Evolutionary conservation across 306 rosid species (phyloP).

Genomic region (Nissolia schottii): DNA sequence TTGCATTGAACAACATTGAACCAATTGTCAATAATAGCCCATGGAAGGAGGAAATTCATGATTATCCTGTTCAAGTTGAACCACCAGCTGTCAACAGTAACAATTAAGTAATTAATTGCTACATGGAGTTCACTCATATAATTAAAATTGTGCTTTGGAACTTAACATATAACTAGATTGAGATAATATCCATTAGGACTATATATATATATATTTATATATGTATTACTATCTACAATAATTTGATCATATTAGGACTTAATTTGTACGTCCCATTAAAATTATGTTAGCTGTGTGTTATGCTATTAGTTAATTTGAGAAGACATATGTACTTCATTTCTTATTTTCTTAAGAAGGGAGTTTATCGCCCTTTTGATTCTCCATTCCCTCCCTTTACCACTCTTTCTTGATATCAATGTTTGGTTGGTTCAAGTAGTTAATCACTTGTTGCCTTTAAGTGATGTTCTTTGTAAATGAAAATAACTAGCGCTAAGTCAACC

Average conservation of each 20-base stretch:
- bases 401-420: no score
- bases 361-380: neutral
- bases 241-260: neutral
- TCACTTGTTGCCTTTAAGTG: no score
- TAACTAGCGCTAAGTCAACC: no score
- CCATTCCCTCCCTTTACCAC: no score
- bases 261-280: neutral
- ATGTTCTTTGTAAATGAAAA: no score
- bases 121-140: neutral
- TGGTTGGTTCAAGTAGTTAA: no score
- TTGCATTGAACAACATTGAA: slow-evolving; percentile 46
- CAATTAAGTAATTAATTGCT: neutral
- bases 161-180: neutral
- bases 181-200: neutral
- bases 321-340: neutral
- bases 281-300: neutral
- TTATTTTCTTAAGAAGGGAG: neutral
- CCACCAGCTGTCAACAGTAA: neutral
- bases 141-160: neutral
- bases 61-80: slow-evolving; percentile 43
- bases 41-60: slow-evolving; percentile 70
- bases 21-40: slow-evolving; percentile 47
- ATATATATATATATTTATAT: no score
- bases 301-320: neutral
- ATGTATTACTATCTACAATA: neutral